Evolutionary conservation across 2,329 filamentous ascomycete genomes (phyloP).

Genomic region (Pseudovirgaria hyperparasitica): DNA sequence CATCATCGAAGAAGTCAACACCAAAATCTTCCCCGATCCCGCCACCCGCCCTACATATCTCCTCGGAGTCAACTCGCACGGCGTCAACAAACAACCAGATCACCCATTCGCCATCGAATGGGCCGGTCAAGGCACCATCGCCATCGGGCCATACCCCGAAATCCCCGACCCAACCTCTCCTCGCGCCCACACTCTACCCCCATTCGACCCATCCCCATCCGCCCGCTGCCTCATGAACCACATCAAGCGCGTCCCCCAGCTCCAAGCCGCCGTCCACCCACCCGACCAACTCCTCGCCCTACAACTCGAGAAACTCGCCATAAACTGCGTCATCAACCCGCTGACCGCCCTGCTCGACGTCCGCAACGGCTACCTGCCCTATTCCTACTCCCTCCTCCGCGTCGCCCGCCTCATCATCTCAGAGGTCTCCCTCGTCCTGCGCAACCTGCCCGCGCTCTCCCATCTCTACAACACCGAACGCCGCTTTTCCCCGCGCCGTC

Average conservation of each 20-base stretch:
- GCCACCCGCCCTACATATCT: slow-evolving; percentile 61
- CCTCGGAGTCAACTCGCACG: slow-evolving; percentile 53
- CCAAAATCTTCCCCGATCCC: slow-evolving; percentile 55
- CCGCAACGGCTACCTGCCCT: slow-evolving; percentile 53
- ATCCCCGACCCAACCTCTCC: slow-evolving; percentile 6
- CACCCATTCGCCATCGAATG: slow-evolving; percentile 42
- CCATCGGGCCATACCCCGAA: slow-evolving; percentile 26
- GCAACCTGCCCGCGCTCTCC: slow-evolving; percentile 59
- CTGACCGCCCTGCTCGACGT: slow-evolving; percentile 63
- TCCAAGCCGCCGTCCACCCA: slow-evolving; percentile 37
- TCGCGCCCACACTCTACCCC: slow-evolving; percentile 1
- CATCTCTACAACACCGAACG: slow-evolving; percentile 45
- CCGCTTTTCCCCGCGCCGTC: slow-evolving; percentile 47
- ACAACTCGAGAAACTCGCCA: slow-evolving; percentile 62
- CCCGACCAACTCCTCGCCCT: slow-evolving; percentile 47
- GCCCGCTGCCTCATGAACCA: slow-evolving; percentile 52
- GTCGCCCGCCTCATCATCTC: slow-evolving; percentile 59
- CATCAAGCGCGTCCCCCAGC: slow-evolving; percentile 39
- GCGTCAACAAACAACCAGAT: slow-evolving; percentile 31
- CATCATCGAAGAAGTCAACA: slow-evolving; percentile 64
- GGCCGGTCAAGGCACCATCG: slow-evolving; percentile 45
- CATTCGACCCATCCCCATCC: slow-evolving; percentile 5
- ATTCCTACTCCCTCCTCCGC: slow-evolving; percentile 51
- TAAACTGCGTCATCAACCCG: slow-evolving; percentile 62
- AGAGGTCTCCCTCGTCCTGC: slow-evolving; percentile 63